Evolutionary conservation across 2,329 filamentous ascomycete species (phyloP), one percentile per base, ranked within the genome.

Genomic region (Aspergillus sp.): DNA sequence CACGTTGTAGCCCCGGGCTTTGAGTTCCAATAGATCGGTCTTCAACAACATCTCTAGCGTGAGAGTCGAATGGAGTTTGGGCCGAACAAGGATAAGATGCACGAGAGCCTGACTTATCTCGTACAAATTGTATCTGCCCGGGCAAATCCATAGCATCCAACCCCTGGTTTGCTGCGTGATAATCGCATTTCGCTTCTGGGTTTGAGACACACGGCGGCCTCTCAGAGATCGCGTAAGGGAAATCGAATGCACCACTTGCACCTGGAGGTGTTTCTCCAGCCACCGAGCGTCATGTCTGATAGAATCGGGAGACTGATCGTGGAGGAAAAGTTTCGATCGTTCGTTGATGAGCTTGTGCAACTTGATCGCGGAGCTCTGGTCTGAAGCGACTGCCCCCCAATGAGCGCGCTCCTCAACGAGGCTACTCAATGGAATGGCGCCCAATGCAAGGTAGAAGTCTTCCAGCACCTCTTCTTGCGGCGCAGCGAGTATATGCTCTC

Each of bases 1-100:
- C 36, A 99, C 94, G 60, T 99, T 97, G 77, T 96, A 97, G 1
- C 94, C 94, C 58, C 94, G 90, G 54, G 86, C 85, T 62, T 90
- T 86, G 38, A 99, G 76, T 47, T 92, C 86, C 44, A 88, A 82
- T 20, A 99, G 79, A 61, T 93, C 90, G 8, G 94, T 85, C 52
- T 89, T 93, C 35, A 99, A 76, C 57, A 99, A 87, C 49, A 90
- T 92, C 72, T 97, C 94, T 51, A 99, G 84, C 49, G 94, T 93
- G 51, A 96, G 82, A 50, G 90, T 90, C 2, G 93, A 91, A 65
- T 95, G 89, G 63, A 95, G 89, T 58, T 89, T 93, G 7, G 93
- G 91, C 19, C 90, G 83, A 48, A 84, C 83, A 45, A 99, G 78
- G 35, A 99, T 79, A 48, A 95, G 76, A 63, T 87, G 85, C 56